These are phyloP conservation scores for Fusarium nodosum DNA, from an alignment of 2,329 filamentous ascomycete genomes.

Conservation along the genomic window DNA sequence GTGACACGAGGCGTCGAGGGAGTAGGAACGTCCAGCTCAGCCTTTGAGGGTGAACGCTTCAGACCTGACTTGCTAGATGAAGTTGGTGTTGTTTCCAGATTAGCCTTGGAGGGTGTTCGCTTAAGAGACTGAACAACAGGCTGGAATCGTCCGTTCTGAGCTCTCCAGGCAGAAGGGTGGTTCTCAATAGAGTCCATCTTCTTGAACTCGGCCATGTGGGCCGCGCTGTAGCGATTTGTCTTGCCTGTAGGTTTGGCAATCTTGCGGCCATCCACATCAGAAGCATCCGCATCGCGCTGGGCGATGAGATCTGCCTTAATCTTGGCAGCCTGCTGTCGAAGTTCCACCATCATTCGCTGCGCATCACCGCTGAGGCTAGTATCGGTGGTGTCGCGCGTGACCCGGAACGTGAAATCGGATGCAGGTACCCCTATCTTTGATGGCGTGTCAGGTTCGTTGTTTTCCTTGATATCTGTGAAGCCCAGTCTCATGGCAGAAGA, in stretches of 20 bases:
- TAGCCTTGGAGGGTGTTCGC: conserved; percentile 62
- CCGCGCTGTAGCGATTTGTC: conserved; percentile 83
- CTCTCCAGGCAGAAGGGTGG: conserved; percentile 83
- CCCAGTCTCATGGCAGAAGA: conserved; percentile 87
- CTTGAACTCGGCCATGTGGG: conserved; percentile 89
- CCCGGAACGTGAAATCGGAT: conserved; percentile 77
- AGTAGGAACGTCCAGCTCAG: conserved; percentile 62
- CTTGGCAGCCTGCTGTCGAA: conserved; percentile 77
- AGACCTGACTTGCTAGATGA: conserved; percentile 57
- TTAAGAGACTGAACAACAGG: conserved; percentile 59
- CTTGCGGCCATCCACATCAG: conserved; percentile 69
- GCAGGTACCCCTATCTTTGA: conserved; percentile 69
- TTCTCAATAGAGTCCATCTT: conserved; percentile 98
- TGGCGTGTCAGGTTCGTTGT: conserved; percentile 71
- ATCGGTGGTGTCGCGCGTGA: conserved; percentile 67
- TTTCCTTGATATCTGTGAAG: conserved; percentile 78
- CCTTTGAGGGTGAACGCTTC: conserved; percentile 70
- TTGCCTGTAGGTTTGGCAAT: conserved; percentile 86
- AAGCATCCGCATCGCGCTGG: conserved; percentile 68
- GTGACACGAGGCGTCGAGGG: conserved; percentile 59
- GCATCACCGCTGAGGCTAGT: conserved; percentile 72
- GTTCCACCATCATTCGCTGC: conserved; percentile 72
- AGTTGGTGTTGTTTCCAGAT: conserved; percentile 55
- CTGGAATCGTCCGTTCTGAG: conserved; percentile 66
- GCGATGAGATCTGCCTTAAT: conserved; percentile 78